A percentile compares a stretch with the other conserved stretches of the same genome.
phyloP scores from a whole-genome alignment of 2,329 filamentous ascomycete species.

The Cryphonectria radicalis region DNA sequence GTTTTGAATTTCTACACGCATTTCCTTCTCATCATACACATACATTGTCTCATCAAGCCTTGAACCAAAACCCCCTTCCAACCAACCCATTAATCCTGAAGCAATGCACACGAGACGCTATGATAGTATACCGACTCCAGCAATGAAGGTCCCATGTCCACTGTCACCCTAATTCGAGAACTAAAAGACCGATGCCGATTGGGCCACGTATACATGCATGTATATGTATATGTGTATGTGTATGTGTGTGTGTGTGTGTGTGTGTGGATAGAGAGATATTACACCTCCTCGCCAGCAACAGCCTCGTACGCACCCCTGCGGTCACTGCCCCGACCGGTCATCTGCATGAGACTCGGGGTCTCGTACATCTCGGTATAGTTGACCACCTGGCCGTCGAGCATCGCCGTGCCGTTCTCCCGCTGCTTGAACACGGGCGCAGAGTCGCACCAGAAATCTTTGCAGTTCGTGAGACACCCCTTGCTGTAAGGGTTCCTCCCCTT shows the following conservation, averaged over 20 bases:
- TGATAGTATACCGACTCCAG: conserved; percentile 20
- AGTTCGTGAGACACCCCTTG: conserved; percentile 82
- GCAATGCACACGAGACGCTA: conserved; percentile 27
- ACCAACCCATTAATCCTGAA: conserved; percentile 4
- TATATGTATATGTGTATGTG: background rate
- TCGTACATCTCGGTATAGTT: conserved; percentile 94
- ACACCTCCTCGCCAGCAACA: conserved; percentile 63
- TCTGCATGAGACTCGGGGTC: conserved; percentile 70
- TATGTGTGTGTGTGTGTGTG: background rate
- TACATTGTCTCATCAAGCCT: conserved; percentile 13
- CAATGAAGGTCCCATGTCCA: background rate
- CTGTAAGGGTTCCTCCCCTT: conserved; percentile 81
- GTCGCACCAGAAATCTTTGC: conserved; percentile 96
- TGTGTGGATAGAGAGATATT: conserved; percentile 25
- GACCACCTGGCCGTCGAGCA: conserved; percentile 77
- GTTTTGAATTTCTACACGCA: background rate
- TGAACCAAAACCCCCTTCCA: conserved; percentile 16
- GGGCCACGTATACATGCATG: background rate
- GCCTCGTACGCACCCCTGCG: conserved; percentile 64
- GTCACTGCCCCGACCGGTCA: conserved; percentile 44
- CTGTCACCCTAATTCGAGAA: background rate
- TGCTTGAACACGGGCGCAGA: conserved; percentile 78
- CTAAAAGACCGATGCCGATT: background rate
- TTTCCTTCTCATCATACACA: conserved; percentile 11
- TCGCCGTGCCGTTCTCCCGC: conserved; percentile 72